These are phyloP conservation scores for Tribonema minus DNA, from an alignment of 108 stramenopile species.

Conservation along the genomic window DNA sequence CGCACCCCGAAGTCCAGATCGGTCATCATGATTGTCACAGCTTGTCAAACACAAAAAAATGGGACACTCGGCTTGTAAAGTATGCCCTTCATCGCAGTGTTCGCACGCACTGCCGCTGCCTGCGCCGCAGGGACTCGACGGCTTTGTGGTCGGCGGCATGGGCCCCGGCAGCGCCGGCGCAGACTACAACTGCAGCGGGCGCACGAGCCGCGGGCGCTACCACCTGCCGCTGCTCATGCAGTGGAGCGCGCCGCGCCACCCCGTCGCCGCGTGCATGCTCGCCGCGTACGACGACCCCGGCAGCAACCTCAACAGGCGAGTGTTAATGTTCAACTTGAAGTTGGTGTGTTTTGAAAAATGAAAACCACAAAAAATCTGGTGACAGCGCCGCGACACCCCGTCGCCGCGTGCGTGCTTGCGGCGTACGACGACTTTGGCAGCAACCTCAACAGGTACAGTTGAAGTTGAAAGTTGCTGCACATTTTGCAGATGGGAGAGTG, in stretches of 20 bases:
- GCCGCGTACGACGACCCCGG: not conserved
- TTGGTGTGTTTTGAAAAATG: too few species aligned
- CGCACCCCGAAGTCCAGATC: too few species aligned
- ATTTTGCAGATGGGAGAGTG: too few species aligned
- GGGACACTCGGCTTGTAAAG: too few species aligned
- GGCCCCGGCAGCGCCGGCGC: not conserved
- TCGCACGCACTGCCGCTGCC: too few species aligned
- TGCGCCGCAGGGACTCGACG: not conserved
- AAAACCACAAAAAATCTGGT: too few species aligned
- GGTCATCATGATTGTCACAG: too few species aligned
- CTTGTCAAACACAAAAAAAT: too few species aligned
- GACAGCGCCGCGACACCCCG: constrained; percentile 18
- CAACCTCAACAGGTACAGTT: constrained; percentile 1
- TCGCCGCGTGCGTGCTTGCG: constrained; percentile 6
- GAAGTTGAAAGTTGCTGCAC: too few species aligned
- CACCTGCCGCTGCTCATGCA: constrained; percentile 24
- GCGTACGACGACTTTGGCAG: constrained; percentile 3
- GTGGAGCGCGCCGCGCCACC: constrained; percentile 11
- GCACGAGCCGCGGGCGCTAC: not conserved
- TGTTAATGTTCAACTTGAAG: too few species aligned
- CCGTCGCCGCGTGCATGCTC: constrained; percentile 17
- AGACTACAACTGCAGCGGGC: not conserved
- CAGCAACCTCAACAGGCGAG: constrained; percentile 1
- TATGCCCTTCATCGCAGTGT: too few species aligned
- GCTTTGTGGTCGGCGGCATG: constrained; percentile 14